phyloP scores from a whole-genome alignment of 495 filamentous ascomycete species.

The Podospora bellae-mahoneyi region DNA sequence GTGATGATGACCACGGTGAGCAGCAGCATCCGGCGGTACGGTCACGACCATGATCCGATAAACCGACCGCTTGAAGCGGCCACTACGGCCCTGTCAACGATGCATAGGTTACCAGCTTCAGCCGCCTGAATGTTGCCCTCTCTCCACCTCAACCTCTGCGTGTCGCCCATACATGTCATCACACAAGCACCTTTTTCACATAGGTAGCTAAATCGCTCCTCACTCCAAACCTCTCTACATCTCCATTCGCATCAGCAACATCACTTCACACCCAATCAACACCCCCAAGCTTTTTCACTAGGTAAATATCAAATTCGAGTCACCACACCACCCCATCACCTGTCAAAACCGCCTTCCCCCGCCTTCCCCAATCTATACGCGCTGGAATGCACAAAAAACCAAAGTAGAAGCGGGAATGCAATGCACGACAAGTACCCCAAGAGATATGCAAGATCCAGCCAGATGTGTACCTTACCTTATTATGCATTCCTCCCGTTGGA shows the following conservation, averaged over 20 bases:
- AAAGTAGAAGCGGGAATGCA: not conserved
- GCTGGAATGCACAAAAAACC: constrained; percentile 1
- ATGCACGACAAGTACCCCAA: not conserved
- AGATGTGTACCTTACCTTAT: not conserved
- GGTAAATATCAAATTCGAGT: not conserved
- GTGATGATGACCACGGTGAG: not conserved
- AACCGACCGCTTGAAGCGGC: not conserved
- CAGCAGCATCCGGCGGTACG: not conserved
- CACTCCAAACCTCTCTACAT: not conserved
- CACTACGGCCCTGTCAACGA: not conserved
- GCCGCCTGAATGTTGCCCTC: not conserved
- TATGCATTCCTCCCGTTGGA: not conserved
- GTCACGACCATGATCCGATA: not conserved
- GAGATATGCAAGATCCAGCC: constrained; percentile 2
- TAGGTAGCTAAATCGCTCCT: not conserved
- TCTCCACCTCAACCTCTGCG: not conserved
- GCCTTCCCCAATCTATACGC: not conserved
- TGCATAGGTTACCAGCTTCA: not conserved
- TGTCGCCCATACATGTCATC: not conserved
- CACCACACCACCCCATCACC: not conserved
- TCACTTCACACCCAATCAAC: not conserved
- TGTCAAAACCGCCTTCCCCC: not conserved
- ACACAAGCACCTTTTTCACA: not conserved
- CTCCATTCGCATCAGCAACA: not conserved
- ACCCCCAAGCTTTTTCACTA: not conserved